phyloP scores from a whole-genome alignment of 345 rosid genomes.

The Linum trigynum region DNA sequence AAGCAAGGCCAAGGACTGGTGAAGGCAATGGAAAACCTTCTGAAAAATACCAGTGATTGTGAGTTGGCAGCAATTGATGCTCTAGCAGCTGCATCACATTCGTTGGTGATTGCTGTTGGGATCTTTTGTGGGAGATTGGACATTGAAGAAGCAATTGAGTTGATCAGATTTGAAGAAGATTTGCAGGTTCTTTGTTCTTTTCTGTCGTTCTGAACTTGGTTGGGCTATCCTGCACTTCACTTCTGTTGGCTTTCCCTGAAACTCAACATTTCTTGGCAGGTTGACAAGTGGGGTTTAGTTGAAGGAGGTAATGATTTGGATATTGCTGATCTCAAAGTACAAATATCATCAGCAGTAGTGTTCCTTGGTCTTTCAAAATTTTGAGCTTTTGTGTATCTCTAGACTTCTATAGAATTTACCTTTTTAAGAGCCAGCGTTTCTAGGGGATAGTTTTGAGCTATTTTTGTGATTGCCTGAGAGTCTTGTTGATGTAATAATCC shows the following conservation, averaged over 20 bases:
- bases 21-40: slow-evolving; percentile 49
- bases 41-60: slow-evolving; percentile 57
- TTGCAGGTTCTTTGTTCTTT: slow-evolving; percentile 45
- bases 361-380: slow-evolving; percentile 71
- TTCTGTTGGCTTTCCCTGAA: neutral
- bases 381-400: slow-evolving; percentile 4
- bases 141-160: slow-evolving; percentile 77
- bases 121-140: slow-evolving; percentile 59
- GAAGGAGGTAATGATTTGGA: slow-evolving; percentile 96
- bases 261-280: slow-evolving; percentile 32
- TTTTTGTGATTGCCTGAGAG: too few species aligned
- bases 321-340: slow-evolving; percentile 88
- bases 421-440: too few species aligned
- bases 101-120: slow-evolving; percentile 59
- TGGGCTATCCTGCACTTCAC: neutral
- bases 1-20: slow-evolving; percentile 73
- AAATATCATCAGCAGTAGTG: slow-evolving; percentile 70
- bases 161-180: slow-evolving; percentile 94
- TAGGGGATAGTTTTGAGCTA: too few species aligned
- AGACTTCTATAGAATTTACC: too few species aligned
- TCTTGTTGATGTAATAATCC: too few species aligned
- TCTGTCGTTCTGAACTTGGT: neutral
- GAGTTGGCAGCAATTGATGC: slow-evolving; percentile 92
- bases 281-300: slow-evolving; percentile 89
- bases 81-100: slow-evolving; percentile 77